Conservation (phyloP, 169 alveolate genomes). For the Plasmodium inui region DNA sequence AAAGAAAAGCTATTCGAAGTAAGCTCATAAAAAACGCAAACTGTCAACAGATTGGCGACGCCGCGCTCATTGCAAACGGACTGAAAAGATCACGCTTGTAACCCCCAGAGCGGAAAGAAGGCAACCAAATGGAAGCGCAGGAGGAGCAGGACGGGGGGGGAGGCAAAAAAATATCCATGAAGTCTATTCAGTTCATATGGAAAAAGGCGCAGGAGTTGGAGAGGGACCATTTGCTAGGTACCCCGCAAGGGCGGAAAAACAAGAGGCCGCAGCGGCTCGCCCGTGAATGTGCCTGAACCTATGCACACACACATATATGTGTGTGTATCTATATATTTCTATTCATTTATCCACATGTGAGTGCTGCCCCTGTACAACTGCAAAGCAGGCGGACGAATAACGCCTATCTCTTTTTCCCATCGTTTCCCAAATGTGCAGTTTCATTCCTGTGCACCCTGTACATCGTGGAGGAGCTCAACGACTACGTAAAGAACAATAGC, state of each 20-base stretch:
- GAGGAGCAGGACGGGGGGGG: not conserved
- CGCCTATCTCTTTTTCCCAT: not conserved
- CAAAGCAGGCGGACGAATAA: not conserved
- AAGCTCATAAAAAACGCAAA: not conserved
- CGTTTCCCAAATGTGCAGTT: constrained; percentile 25
- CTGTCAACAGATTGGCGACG: not conserved
- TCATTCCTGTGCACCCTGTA: constrained; percentile 64
- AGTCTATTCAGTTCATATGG: constrained; percentile 54
- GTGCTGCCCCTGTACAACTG: not conserved
- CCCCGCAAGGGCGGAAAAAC: not conserved
- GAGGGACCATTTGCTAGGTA: constrained; percentile 68
- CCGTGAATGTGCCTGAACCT: not conserved
- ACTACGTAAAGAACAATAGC: constrained; percentile 27
- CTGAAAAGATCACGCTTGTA: not conserved
- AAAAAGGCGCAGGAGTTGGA: constrained; percentile 71
- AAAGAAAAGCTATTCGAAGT: not conserved
- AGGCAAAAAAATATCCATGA: constrained; percentile 28
- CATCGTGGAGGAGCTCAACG: constrained; percentile 63
- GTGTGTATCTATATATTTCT: not conserved
- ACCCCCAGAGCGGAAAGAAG: not conserved
- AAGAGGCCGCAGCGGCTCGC: not conserved
- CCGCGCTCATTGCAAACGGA: not conserved
- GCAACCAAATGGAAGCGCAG: not conserved
- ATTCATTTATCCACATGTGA: not conserved
- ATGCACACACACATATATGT: constrained; percentile 15